phyloP scores from a whole-genome alignment of 257 asterid species.

The Schizonepeta tenuifolia region DNA sequence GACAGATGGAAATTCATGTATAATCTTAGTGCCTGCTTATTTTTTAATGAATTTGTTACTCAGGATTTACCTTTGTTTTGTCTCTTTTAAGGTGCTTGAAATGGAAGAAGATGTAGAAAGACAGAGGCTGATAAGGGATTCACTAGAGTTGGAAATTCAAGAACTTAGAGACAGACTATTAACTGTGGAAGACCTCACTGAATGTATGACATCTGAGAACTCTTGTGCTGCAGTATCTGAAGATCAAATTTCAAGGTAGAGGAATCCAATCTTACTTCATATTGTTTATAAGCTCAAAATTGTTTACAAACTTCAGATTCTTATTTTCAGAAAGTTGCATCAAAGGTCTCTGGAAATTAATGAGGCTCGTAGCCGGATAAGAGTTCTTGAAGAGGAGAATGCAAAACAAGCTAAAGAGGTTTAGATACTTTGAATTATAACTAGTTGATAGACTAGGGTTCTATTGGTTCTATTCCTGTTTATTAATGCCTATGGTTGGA shows the following conservation, averaged over 20 bases:
- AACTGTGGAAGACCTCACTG: slow-evolving; percentile 70
- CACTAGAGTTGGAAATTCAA: slow-evolving; percentile 67
- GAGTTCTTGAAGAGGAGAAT: slow-evolving; percentile 67
- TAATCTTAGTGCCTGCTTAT: background rate
- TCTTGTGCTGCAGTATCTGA: slow-evolving; percentile 46
- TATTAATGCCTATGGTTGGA: slow-evolving; percentile 34
- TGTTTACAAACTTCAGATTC: slow-evolving; percentile 16
- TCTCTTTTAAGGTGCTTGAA: slow-evolving; percentile 62
- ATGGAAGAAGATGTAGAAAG: slow-evolving; percentile 79
- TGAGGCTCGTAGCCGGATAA: slow-evolving; percentile 53
- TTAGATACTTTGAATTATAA: slow-evolving; percentile 26
- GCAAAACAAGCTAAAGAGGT: slow-evolving; percentile 71
- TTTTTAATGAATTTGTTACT: slow-evolving; percentile 23
- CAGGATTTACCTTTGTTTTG: slow-evolving; percentile 25
- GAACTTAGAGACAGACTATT: slow-evolving; percentile 68
- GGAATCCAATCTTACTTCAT: slow-evolving; percentile 26
- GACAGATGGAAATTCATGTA: slow-evolving; percentile 2
- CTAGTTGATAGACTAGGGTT: slow-evolving; percentile 4
- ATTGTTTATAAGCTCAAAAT: slow-evolving; percentile 24
- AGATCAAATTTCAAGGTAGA: slow-evolving; percentile 60
- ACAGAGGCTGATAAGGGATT: slow-evolving; percentile 59
- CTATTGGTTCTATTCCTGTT: slow-evolving; percentile 4
- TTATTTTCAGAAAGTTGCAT: slow-evolving; percentile 47
- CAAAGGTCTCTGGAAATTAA: slow-evolving; percentile 49
- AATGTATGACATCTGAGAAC: slow-evolving; percentile 50